Percentiles rank a stretch among this genome's conserved stretches.
These are phyloP conservation scores for Chlorella vulgaris DNA, from an alignment of 139 green algal species.

Conservation along the genomic window DNA sequence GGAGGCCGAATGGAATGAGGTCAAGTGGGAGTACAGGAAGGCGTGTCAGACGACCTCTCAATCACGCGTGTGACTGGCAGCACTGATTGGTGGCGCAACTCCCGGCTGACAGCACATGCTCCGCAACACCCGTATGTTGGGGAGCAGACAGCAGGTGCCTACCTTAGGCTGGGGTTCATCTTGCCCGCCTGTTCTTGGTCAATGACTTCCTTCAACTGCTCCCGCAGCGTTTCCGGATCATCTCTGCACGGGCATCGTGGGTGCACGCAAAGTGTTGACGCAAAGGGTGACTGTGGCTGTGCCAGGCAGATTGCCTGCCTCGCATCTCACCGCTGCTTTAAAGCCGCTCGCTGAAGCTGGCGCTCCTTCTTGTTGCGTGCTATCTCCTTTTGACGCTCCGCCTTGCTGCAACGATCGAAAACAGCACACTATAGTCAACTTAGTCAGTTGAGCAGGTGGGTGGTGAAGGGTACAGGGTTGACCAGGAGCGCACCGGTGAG, in stretches of 20 bases:
- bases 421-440: too few relatives aligned
- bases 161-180: conserved; percentile 22
- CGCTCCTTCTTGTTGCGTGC: conserved; percentile 85
- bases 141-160: too few relatives aligned
- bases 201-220: conserved; percentile 78
- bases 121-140: too few relatives aligned
- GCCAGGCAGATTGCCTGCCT: too few relatives aligned
- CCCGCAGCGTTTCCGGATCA: conserved; percentile 42
- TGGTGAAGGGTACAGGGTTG: not conserved
- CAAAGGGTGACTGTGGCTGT: too few relatives aligned
- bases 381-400: conserved; percentile 83
- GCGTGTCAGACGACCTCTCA: not conserved
- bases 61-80: not conserved
- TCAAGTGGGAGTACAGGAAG: too few relatives aligned
- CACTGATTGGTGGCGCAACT: too few relatives aligned
- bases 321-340: conserved; percentile 30
- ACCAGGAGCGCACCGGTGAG: conserved; percentile 21
- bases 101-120: too few relatives aligned
- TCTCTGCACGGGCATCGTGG: conserved; percentile 25
- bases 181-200: conserved; percentile 68
- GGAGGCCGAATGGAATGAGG: not conserved
- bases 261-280: too few relatives aligned
- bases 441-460: not conserved
- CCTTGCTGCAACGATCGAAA: conserved; percentile 54
- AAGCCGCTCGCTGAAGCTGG: conserved; percentile 76